These are phyloP conservation scores for Kwoniella pini DNA, from an alignment of 768 basidiomycete species.

Conservation along the genomic window DNA sequence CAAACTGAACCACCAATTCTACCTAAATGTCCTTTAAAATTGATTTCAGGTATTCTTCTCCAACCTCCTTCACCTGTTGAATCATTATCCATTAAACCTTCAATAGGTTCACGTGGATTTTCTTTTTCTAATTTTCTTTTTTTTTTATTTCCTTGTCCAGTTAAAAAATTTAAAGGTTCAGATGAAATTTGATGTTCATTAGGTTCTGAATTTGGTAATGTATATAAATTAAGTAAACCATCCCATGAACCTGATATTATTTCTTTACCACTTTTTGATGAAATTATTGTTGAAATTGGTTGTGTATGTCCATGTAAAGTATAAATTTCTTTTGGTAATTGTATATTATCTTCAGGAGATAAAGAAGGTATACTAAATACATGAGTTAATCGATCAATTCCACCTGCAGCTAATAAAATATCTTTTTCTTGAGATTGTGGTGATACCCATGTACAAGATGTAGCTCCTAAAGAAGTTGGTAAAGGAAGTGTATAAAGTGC, in stretches of 20 bases:
- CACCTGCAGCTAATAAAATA: slow-evolving; percentile 52
- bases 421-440: slow-evolving; percentile 28
- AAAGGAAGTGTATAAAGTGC: slow-evolving; percentile 49
- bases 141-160: slow-evolving; percentile 60
- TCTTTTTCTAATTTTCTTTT: slow-evolving; percentile 64
- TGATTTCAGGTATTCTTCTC: slow-evolving; percentile 63
- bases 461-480: slow-evolving; percentile 49
- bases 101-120: slow-evolving; percentile 58
- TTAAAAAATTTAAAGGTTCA: slow-evolving; percentile 54
- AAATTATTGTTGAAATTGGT: slow-evolving; percentile 70
- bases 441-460: slow-evolving; percentile 51
- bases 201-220: slow-evolving; percentile 58
- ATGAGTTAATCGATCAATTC: slow-evolving; percentile 52
- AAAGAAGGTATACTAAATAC: slow-evolving; percentile 52
- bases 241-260: slow-evolving; percentile 89
- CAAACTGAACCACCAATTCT: slow-evolving; percentile 76
- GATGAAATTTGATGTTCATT: slow-evolving; percentile 64
- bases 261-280: slow-evolving; percentile 62
- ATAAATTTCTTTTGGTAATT: slow-evolving; percentile 60
- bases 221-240: slow-evolving; percentile 71
- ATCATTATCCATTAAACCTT: slow-evolving; percentile 36
- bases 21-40: slow-evolving; percentile 80
- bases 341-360: slow-evolving; percentile 44
- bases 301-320: slow-evolving; percentile 81
- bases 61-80: slow-evolving; percentile 46